phyloP scores from a whole-genome alignment of 257 asterid genomes.

The Thymus mandschuricus region DNA sequence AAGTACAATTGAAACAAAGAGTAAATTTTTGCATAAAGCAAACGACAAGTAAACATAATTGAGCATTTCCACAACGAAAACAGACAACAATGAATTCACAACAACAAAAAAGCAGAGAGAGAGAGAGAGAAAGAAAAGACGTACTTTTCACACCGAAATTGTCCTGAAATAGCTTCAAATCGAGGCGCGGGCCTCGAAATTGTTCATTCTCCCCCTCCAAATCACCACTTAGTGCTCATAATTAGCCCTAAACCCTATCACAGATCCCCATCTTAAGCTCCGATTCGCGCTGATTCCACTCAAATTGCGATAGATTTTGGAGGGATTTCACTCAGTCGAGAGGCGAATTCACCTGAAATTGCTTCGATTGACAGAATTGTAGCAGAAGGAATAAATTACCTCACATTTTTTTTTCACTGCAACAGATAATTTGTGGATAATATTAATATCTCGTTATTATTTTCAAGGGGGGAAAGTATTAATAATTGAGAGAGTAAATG shows the following conservation, averaged over 20 bases:
- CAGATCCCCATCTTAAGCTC: conserved; percentile 31
- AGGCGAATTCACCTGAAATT: conserved; percentile 31
- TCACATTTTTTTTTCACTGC: conserved; percentile 33
- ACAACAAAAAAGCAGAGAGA: neutral
- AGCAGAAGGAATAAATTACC: conserved; percentile 41
- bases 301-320: conserved; percentile 1
- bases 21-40: conserved; percentile 5
- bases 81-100: neutral
- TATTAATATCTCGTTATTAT: conserved; percentile 6
- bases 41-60: conserved; percentile 25
- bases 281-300: conserved; percentile 26
- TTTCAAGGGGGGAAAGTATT: conserved; percentile 1
- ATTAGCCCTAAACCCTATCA: conserved; percentile 24
- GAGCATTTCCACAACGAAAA: conserved; percentile 11
- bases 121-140: neutral
- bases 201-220: conserved; percentile 31
- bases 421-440: conserved; percentile 35
- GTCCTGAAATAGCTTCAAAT: conserved; percentile 38
- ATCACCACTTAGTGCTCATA: conserved; percentile 17
- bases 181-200: conserved; percentile 31
- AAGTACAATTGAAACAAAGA: conserved; percentile 29
- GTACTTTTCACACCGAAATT: conserved; percentile 24
- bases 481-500: conserved; percentile 36
- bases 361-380: conserved; percentile 28
- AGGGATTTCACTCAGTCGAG: conserved; percentile 20